These are phyloP conservation scores for Castanea crenata DNA, from an alignment of 306 rosid species.

Conservation along the genomic window DNA sequence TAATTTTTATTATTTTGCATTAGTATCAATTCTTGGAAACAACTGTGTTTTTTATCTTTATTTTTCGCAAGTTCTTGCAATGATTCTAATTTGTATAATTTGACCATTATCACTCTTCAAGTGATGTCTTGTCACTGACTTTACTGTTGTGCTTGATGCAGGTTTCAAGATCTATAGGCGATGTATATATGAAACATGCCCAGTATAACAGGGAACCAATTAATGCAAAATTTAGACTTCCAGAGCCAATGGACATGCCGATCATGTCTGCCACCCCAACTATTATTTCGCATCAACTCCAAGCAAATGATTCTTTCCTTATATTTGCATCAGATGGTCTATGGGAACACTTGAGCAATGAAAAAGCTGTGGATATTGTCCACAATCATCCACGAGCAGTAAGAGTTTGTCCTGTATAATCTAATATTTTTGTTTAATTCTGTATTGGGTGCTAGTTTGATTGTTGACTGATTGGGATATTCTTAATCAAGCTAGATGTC, in stretches of 20 bases:
- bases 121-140: neutral
- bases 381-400: slow-evolving; percentile 71
- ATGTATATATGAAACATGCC: slow-evolving; percentile 80
- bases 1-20: neutral
- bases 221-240: slow-evolving; percentile 70
- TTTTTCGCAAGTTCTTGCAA: slow-evolving; percentile 21
- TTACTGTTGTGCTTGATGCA: slow-evolving; percentile 44
- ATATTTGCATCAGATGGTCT: slow-evolving; percentile 98
- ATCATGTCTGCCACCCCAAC: slow-evolving; percentile 75
- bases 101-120: neutral
- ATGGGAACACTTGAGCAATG: slow-evolving; percentile 95
- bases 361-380: slow-evolving; percentile 87
- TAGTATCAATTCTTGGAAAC: neutral
- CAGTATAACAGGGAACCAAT: slow-evolving; percentile 74
- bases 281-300: slow-evolving; percentile 72
- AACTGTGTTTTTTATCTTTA: neutral
- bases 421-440: slow-evolving; percentile 3
- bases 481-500: neutral
- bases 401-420: slow-evolving; percentile 27
- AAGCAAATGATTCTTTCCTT: slow-evolving; percentile 89
- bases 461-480: neutral
- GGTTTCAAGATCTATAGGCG: slow-evolving; percentile 95
- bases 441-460: neutral
- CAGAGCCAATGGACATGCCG: slow-evolving; percentile 84
- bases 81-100: slow-evolving; percentile 12